Percentiles rank a stretch among this genome's conserved stretches.
These are phyloP conservation scores for Amphirosellinia nigrospora DNA, from an alignment of 495 filamentous ascomycete species.

Conservation along the genomic window DNA sequence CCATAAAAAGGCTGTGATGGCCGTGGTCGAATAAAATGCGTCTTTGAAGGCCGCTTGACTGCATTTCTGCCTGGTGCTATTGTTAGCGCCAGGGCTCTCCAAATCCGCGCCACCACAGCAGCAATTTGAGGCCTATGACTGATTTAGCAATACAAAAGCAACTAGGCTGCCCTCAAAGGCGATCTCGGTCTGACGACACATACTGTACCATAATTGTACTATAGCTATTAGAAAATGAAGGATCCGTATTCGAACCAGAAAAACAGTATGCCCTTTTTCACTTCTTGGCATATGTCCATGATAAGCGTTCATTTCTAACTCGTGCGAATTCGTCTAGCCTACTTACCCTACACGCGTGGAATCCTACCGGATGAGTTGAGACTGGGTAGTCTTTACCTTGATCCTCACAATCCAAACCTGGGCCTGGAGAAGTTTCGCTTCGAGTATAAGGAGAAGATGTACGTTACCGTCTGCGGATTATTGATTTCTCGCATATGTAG, in stretches of 20 bases:
- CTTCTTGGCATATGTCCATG: neutral
- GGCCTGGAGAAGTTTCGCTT: slow-evolving; percentile 21
- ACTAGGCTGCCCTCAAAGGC: neutral
- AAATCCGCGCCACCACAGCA: slow-evolving; percentile 7
- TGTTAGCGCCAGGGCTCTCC: neutral
- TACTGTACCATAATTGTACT: neutral
- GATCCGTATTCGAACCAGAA: slow-evolving; percentile 15
- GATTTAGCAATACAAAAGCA: slow-evolving; percentile 6
- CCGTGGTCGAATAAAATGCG: neutral
- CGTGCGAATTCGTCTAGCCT: neutral
- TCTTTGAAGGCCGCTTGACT: neutral
- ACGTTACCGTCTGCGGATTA: neutral
- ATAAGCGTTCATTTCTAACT: neutral
- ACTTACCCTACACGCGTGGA: slow-evolving; percentile 20
- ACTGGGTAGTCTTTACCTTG: slow-evolving; percentile 16
- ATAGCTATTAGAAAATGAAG: neutral
- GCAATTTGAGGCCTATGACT: neutral
- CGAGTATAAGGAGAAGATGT: slow-evolving; percentile 17
- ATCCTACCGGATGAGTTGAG: slow-evolving; percentile 21
- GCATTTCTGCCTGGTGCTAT: slow-evolving; percentile 4
- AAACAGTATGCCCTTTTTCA: neutral
- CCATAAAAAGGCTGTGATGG: slow-evolving; percentile 8
- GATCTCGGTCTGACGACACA: neutral
- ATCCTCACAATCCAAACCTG: slow-evolving; percentile 16
- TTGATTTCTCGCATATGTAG: neutral